Evolutionary conservation across 805 yeast genomes (phyloP).

Genomic region (Hagleromyces aurorensis): DNA sequence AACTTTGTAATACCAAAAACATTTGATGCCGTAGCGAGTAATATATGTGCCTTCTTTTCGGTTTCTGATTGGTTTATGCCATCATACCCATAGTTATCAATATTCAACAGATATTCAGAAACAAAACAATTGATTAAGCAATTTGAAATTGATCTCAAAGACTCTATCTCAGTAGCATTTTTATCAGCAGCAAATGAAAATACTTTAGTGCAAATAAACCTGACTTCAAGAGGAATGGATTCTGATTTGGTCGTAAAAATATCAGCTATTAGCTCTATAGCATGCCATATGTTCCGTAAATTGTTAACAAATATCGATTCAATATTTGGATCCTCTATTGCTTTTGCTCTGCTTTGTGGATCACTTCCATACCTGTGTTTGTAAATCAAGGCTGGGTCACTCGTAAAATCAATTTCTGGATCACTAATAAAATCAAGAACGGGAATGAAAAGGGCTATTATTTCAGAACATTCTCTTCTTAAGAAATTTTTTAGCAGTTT

Average conservation of each 20-base stretch:
- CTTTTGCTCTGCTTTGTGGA: slow-evolving; percentile 46
- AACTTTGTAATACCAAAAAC: slow-evolving; percentile 26
- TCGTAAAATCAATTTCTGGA: slow-evolving; percentile 54
- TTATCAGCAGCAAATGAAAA: slow-evolving; percentile 34
- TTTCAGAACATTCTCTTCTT: slow-evolving; percentile 32
- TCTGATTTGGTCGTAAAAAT: slow-evolving; percentile 35
- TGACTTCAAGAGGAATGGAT: slow-evolving; percentile 47
- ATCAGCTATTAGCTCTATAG: slow-evolving; percentile 52
- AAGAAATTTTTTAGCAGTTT: slow-evolving; percentile 35
- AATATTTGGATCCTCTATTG: slow-evolving; percentile 75
- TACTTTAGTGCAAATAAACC: slow-evolving; percentile 45
- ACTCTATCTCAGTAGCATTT: slow-evolving; percentile 59
- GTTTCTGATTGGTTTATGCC: slow-evolving; percentile 2
- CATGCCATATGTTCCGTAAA: slow-evolving; percentile 66
- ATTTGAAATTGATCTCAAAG: slow-evolving; percentile 47
- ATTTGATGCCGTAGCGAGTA: slow-evolving; percentile 16
- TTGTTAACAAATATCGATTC: slow-evolving; percentile 63
- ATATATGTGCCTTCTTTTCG: slow-evolving; percentile 13
- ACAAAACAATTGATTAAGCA: slow-evolving; percentile 22
- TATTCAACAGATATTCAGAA: slow-evolving; percentile 17
- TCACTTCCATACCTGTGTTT: slow-evolving; percentile 33
- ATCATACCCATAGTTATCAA: slow-evolving; percentile 20
- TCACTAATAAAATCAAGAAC: slow-evolving; percentile 32
- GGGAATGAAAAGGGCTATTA: slow-evolving; percentile 31
- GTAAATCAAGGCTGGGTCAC: slow-evolving; percentile 65